Base-by-base conservation (phyloP, 179 eudicot species). In the Spinacia oleracea region DNA sequence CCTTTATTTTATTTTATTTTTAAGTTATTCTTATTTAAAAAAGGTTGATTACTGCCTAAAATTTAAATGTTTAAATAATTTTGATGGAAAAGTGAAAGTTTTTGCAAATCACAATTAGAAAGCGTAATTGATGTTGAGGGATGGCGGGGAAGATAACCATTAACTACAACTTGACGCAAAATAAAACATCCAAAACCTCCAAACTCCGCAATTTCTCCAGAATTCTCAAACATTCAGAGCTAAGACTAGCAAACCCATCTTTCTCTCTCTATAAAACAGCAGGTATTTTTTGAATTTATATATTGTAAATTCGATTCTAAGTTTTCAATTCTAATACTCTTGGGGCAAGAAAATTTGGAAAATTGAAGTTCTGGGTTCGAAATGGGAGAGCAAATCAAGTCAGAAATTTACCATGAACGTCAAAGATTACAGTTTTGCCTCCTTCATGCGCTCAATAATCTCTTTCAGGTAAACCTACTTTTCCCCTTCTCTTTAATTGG, bases 381-480 rank as follows among this genome's bases (percentile, higher is more conserved):
- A 25, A 80, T 81, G 86, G 82, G 70, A 62, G 84, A 64, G 66
- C 77, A 80, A 72, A 73, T 75, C 72, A 77, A 72, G 73, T 35
- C 79, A 31, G 78, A 73, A 51, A 78, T 95, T 34, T 95, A 91
- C 84, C 98, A 95, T 76, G 98, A 95, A 86, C 87, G 84, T 43
- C 98, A 95, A 81, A 92, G 75, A 77, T 78, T 92, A 59, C 97
- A 90, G 29, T 85, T 91, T 74, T 94, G 91, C 74, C 90, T 90
- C 55, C 86, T 93, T 29, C 95, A 91, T 71, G 83, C 94, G 69
- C 94, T 92, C 74, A 92, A 92, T 82, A 92, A 92, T 83, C 94
- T 92, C 72, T 90, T 89, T 87, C 97, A 92, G 94, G 97, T 92
- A 78, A 40, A 62, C 25, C 70, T 70, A 29, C 40, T 27, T 29